Conservation (phyloP, 495 filamentous ascomycete genomes). For the Chaetomium fimeti region DNA sequence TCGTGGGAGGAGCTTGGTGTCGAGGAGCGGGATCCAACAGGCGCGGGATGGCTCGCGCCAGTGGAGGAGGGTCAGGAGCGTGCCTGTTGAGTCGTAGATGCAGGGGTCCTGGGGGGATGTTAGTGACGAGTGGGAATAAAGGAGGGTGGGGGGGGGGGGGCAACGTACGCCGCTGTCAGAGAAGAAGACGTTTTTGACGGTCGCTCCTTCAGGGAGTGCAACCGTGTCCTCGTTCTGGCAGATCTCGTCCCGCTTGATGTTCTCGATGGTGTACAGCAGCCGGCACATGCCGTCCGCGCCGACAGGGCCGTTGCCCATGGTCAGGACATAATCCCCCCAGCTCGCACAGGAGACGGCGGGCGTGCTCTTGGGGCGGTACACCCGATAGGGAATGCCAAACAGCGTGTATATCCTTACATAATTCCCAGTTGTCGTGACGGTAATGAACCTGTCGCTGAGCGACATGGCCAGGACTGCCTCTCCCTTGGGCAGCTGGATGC, state of each 20-base stretch:
- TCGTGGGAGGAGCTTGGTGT: conserved; percentile 80
- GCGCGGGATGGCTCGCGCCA: conserved; percentile 86
- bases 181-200: conserved; percentile 82
- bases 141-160: neutral
- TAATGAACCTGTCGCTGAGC: conserved; percentile 86
- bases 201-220: conserved; percentile 68
- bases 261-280: conserved; percentile 85
- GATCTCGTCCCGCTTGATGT: conserved; percentile 88
- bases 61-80: conserved; percentile 80
- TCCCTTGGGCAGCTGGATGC: conserved; percentile 74
- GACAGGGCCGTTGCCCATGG: conserved; percentile 87
- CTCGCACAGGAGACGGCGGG: conserved; percentile 89
- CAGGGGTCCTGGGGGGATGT: conserved; percentile 68
- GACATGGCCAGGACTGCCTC: conserved; percentile 83
- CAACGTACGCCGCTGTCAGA: conserved; percentile 73
- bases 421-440: conserved; percentile 76
- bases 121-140: conserved; percentile 17
- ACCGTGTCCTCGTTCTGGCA: conserved; percentile 90
- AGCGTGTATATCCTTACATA: conserved; percentile 92
- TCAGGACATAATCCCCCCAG: conserved; percentile 91
- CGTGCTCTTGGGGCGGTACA: conserved; percentile 85
- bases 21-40: conserved; percentile 85
- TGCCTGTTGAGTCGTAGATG: conserved; percentile 88
- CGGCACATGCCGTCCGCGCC: conserved; percentile 70
- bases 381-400: conserved; percentile 81